Base-by-base conservation (phyloP, 768 basidiomycete species). In the Hericium coralloides region DNA sequence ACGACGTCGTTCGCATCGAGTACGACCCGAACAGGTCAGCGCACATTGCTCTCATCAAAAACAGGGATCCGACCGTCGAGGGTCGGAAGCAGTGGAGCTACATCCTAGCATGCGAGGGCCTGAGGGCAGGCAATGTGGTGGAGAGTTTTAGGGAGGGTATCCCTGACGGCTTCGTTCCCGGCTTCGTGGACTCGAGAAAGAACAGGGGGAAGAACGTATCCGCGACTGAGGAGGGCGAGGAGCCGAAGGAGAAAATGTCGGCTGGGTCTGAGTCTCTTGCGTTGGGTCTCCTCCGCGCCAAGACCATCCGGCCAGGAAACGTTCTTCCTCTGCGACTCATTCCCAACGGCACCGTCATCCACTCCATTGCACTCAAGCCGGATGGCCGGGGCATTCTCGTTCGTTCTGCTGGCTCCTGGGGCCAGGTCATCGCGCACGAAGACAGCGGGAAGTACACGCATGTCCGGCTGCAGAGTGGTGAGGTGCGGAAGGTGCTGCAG, bases 21-120 rank as follows among this genome's bases (percentile, higher is more conserved):
- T 99, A 95, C 66, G 97, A 98, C 74, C 97, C 97, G 0, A 89
- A 89, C 4, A 80, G 97, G 47, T 89, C 86, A 38, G 92, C 91
- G 7, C 97, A 99, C 69, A 95, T 99, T 66, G 95, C 97, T 2
- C 79, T 99, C 58, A 67, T 98, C 66, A 78, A 78, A 67, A 85
- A 82, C 66, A 76, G 85, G 52, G 75, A 83, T 62, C 68, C 76
- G 3, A 68, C 67, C 9, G 76, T 80, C 36, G 74, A 78, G 59
- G 87, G 82, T 1, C 69, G 57, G 58, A 74, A 79, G 59, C 78
- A 74, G 64, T 95, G 88, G 84, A 88, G 84, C 66, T 99, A 99
- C 68, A 94, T 99, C 65, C 74, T 98, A 48, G 94, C 97, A 2
- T 85, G 90, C 7, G 92, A 95, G 60, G 93, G 91, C 5, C 72